phyloP scores from a whole-genome alignment of 495 filamentous ascomycete genomes.

The Penicillium riverlandense region DNA sequence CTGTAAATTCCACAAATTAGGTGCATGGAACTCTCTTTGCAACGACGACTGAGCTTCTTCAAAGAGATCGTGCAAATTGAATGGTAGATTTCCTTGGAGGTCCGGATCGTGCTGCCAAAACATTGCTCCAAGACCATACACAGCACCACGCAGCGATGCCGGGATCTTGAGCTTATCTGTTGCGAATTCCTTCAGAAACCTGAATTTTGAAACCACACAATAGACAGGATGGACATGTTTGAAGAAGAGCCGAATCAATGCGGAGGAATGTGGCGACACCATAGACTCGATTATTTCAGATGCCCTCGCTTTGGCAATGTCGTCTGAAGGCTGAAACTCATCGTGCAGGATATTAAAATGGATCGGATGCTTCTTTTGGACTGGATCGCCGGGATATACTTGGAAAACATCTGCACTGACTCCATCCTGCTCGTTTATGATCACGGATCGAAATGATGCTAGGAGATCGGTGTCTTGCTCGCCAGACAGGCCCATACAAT shows the following conservation, averaged over 20 bases:
- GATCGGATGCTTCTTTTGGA: slow-evolving; percentile 2
- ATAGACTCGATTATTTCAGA: slow-evolving; percentile 11
- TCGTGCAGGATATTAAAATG: slow-evolving; percentile 13
- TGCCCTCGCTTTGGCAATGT: slow-evolving; percentile 6
- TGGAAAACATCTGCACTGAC: slow-evolving; percentile 12
- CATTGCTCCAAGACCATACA: slow-evolving; percentile 13
- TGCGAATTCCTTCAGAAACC: slow-evolving; percentile 3
- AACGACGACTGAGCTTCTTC: slow-evolving; percentile 14
- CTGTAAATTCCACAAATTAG: slow-evolving; percentile 13
- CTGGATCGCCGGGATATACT: slow-evolving; percentile 3
- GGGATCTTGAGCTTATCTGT: slow-evolving; percentile 8
- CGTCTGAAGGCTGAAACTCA: slow-evolving; percentile 9
- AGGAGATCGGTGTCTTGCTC: slow-evolving; percentile 14
- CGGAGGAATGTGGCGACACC: slow-evolving; percentile 4
- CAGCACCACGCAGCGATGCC: slow-evolving; percentile 8
- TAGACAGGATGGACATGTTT: slow-evolving; percentile 12
- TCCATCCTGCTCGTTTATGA: slow-evolving; percentile 12
- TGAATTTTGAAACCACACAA: slow-evolving; percentile 9
- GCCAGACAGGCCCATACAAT: slow-evolving; percentile 9
- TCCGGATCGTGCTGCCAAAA: slow-evolving; percentile 11
- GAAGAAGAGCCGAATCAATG: slow-evolving; percentile 13
- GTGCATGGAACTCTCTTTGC: slow-evolving; percentile 14
- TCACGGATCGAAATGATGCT: slow-evolving; percentile 10
- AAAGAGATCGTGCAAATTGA: slow-evolving; percentile 10
- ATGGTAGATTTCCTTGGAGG: not conserved